A percentile compares a stretch with the other conserved stretches of the same genome.
These are phyloP conservation scores for Apiospora kogelbergensis DNA, from an alignment of 2,329 filamentous ascomycete species.

Conservation along the genomic window DNA sequence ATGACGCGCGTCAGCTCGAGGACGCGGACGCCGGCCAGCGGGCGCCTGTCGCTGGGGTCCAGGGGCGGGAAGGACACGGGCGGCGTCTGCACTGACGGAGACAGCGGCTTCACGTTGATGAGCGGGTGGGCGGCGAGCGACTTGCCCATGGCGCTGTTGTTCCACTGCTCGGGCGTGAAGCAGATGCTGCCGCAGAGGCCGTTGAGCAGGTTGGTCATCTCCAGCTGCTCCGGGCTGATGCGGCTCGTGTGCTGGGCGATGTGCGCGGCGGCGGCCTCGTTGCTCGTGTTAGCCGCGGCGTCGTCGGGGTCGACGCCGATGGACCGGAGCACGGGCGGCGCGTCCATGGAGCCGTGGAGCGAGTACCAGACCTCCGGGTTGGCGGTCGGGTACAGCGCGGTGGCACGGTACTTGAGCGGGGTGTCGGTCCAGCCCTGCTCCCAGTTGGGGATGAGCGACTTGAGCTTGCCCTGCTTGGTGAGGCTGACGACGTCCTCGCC, in stretches of 20 bases:
- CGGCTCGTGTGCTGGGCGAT: slow-evolving; percentile 31
- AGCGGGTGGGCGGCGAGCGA: slow-evolving; percentile 40
- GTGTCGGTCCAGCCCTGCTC: slow-evolving; percentile 37
- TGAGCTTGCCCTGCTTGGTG: slow-evolving; percentile 29
- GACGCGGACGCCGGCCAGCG: slow-evolving; percentile 47
- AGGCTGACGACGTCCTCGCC: slow-evolving; percentile 33
- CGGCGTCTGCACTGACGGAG: slow-evolving; percentile 27
- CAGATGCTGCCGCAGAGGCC: slow-evolving; percentile 44
- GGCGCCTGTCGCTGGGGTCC: slow-evolving; percentile 29
- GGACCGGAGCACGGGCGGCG: slow-evolving; percentile 40
- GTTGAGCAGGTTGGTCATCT: slow-evolving; percentile 39
- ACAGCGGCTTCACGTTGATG: slow-evolving; percentile 37
- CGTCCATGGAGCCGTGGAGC: slow-evolving; percentile 49
- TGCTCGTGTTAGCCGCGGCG: slow-evolving; percentile 14
- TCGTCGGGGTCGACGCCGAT: slow-evolving; percentile 41
- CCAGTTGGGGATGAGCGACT: slow-evolving; percentile 34
- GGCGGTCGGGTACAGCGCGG: slow-evolving; percentile 48
- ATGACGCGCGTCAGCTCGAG: slow-evolving; percentile 51
- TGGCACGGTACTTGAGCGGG: slow-evolving; percentile 39
- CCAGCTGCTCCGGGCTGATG: slow-evolving; percentile 40
- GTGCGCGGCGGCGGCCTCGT: slow-evolving; percentile 32
- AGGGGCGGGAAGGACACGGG: slow-evolving; percentile 33
- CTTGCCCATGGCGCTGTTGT: slow-evolving; percentile 42
- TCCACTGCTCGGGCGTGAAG: slow-evolving; percentile 44
- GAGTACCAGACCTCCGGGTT: slow-evolving; percentile 47